phyloP scores from a whole-genome alignment of 768 basidiomycete genomes.

The Mycena pura region DNA sequence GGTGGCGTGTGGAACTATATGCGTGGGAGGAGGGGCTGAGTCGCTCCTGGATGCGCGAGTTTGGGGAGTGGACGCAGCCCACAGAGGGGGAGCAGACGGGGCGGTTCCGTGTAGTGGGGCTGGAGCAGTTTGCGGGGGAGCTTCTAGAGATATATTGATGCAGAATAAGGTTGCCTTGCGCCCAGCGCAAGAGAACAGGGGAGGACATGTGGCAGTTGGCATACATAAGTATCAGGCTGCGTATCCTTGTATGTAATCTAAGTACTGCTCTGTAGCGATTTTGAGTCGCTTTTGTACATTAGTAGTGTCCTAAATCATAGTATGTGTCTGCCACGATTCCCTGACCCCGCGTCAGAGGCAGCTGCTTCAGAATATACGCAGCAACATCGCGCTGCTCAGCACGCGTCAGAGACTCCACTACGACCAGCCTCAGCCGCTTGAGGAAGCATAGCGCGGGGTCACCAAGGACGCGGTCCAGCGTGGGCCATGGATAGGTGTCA shows the following conservation, averaged over 20 bases:
- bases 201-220: constrained; percentile 2
- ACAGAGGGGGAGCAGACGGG: constrained; percentile 50
- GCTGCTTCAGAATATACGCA: neutral
- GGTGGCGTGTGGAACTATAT: constrained; percentile 95
- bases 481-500: neutral
- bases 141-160: constrained; percentile 52
- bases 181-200: neutral
- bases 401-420: constrained; percentile 3
- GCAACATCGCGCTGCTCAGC: neutral
- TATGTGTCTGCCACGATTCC: neutral
- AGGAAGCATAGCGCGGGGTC: neutral
- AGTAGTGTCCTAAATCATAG: constrained; percentile 21
- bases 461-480: constrained; percentile 1
- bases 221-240: constrained; percentile 1
- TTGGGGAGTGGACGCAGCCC: constrained; percentile 57
- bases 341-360: neutral
- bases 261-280: constrained; percentile 10
- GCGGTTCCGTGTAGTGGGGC: constrained; percentile 62
- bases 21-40: constrained; percentile 89
- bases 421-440: neutral
- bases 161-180: neutral
- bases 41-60: constrained; percentile 76
- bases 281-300: constrained; percentile 13
- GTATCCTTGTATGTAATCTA: constrained; percentile 3
- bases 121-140: constrained; percentile 72